Conservation (phyloP, 306 rosid species). For the Carpinus fangiana region DNA sequence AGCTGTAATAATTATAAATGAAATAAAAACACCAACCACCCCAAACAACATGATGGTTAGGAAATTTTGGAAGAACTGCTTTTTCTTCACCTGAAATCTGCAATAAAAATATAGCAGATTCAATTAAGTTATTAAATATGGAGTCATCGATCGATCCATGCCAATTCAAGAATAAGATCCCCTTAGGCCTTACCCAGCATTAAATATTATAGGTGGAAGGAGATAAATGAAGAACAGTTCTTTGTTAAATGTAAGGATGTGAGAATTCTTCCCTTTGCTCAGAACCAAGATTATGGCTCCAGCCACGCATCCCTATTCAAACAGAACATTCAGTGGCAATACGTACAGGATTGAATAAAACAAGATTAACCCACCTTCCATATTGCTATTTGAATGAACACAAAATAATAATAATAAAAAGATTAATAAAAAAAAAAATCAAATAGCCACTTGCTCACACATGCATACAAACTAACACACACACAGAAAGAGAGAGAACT, state of each 20-base stretch:
- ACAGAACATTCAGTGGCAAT: constrained; percentile 13
- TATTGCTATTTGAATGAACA: neutral
- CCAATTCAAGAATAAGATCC: constrained; percentile 16
- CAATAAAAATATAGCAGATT: neutral
- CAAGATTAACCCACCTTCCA: neutral
- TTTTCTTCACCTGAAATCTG: constrained; percentile 98
- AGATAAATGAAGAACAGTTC: constrained; percentile 92
- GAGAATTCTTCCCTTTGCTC: constrained; percentile 81
- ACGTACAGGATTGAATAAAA: neutral
- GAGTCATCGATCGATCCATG: neutral
- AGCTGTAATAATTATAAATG: constrained; percentile 51
- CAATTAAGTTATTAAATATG: neutral
- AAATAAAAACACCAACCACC: constrained; percentile 80
- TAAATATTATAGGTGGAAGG: constrained; percentile 93
- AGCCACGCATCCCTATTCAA: constrained; percentile 59
- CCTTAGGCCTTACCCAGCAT: constrained; percentile 68
- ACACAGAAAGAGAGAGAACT: neutral
- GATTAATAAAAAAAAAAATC: too few species aligned
- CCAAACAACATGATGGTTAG: constrained; percentile 86
- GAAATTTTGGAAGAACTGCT: constrained; percentile 85
- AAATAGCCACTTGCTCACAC: neutral
- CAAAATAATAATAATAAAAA: too few species aligned
- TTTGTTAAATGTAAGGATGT: constrained; percentile 67
- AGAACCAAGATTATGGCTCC: constrained; percentile 58
- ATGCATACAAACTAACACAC: neutral